phyloP scores from a whole-genome alignment of 306 rosid species.

The Corylus americana region DNA sequence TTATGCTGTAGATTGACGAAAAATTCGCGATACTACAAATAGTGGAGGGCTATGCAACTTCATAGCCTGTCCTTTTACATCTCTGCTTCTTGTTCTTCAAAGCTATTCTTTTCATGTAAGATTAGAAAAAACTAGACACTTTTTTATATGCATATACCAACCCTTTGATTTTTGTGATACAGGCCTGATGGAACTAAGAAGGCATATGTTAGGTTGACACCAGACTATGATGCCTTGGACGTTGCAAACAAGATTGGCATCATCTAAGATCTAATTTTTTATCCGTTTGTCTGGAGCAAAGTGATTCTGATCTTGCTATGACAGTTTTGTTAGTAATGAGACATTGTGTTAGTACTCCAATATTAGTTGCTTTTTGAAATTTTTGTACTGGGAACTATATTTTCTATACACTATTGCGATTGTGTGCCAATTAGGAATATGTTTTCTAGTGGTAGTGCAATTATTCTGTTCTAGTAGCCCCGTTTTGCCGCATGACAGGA shows the following conservation, averaged over 20 bases:
- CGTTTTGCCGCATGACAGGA: neutral
- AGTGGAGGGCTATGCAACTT: too few species aligned
- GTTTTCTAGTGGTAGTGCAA: too few species aligned
- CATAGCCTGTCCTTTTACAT: neutral
- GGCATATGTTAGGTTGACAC: slow-evolving; percentile 87
- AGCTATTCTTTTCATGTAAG: neutral
- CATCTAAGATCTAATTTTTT: slow-evolving; percentile 45
- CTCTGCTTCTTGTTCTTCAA: neutral
- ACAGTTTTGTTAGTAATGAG: slow-evolving; percentile 47
- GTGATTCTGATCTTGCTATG: slow-evolving; percentile 26
- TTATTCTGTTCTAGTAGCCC: neutral
- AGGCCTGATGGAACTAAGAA: slow-evolving; percentile 97
- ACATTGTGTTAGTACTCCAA: slow-evolving; percentile 25
- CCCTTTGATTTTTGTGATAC: slow-evolving; percentile 17
- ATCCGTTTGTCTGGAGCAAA: slow-evolving; percentile 19
- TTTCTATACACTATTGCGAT: slow-evolving; percentile 26
- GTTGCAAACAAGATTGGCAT: slow-evolving; percentile 95
- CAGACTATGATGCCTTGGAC: slow-evolving; percentile 86
- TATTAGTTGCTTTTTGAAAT: slow-evolving; percentile 9
- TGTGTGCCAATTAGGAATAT: slow-evolving; percentile 12
- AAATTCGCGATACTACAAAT: neutral
- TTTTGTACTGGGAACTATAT: slow-evolving; percentile 31
- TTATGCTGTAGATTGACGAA: neutral
- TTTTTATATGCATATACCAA: neutral
- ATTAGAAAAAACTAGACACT: neutral